Base-by-base conservation (phyloP, 768 basidiomycete genomes). In the Calocybe cyanea region DNA sequence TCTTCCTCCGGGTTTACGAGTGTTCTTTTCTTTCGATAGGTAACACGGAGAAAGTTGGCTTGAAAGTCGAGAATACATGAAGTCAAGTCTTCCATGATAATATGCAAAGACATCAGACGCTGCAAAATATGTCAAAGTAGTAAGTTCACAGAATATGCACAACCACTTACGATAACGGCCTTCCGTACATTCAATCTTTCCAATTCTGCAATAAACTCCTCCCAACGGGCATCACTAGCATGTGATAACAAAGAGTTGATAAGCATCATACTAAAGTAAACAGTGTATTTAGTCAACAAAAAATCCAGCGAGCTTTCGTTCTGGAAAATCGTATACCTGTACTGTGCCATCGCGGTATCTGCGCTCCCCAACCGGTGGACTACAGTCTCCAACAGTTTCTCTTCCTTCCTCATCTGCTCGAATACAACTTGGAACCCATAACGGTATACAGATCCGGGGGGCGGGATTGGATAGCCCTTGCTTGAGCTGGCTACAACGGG, bases 51-150 rank as follows among this genome's bases (percentile, higher is more conserved):
- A 48, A 92, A 78, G 63, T 90, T 91, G 20, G 87, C 83, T 68
- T 93, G 91, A 63, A 92, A 93, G 59, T 92, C 87, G 45, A 92
- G 73, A 38, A 93, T 85, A 47, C 83, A 85, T 0, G 89, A 92
- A 6, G 85, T 81, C 43, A 92, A 68, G 57, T 92, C 90, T 51
- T 90, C 87, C 39, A 82, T 78, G 25, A 28, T n/a, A 21, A 81
- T 85, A 54, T 89, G 85, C 23, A 85, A 76, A 7, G 85, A 81
- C 88, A 92, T 92, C 38, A 92, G 73, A 46, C 83, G 81, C 88
- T 92, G 17, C 34, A 54, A 6, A 28, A n/a, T n/a, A n/a, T n/a
- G n/a, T n/a, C n/a, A 28, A 28, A 25, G 32, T 5, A 36, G 20
- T 19, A 9, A 24, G 7, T 1, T 32, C 4, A 35, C 20, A 14